Percentiles rank a stretch among this genome's conserved stretches.
Evolutionary conservation across 23 red algal genomes (phyloP).

Genomic region (Chondrus crispus): DNA sequence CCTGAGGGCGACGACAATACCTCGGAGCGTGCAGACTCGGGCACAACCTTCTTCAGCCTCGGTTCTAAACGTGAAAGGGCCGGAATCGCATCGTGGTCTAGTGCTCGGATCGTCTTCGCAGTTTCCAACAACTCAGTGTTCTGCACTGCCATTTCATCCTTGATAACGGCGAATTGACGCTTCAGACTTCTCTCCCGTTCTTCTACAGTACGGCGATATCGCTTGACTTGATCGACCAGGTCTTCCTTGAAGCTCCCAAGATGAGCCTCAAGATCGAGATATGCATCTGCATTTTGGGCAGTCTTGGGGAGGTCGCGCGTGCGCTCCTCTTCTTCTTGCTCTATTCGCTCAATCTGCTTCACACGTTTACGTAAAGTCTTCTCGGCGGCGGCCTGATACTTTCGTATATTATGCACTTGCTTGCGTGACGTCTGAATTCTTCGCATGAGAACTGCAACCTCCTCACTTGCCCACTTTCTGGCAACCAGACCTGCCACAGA

Average conservation of each 20-base stretch:
- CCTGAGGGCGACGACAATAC: not conserved
- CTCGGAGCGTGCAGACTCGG: not conserved
- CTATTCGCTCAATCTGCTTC: not conserved
- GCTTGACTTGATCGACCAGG: conserved; percentile 4
- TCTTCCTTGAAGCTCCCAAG: conserved; percentile 4
- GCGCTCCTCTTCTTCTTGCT: not conserved
- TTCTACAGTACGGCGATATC: conserved; percentile 23
- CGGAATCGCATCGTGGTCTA: not conserved
- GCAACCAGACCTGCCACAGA: conserved; percentile 34
- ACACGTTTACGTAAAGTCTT: not conserved
- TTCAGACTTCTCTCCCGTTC: conserved; percentile 23
- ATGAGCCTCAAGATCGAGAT: not conserved
- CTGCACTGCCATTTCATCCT: conserved; percentile 4
- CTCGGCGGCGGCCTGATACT: not conserved
- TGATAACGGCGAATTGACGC: conserved; percentile 16
- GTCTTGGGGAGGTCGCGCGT: not conserved
- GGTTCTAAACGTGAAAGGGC: not conserved
- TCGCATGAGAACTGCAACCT: not conserved
- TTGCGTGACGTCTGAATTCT: not conserved
- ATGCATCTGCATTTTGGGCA: too few species aligned
- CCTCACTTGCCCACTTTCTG: conserved; percentile 27
- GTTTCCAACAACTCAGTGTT: conserved; percentile 3
- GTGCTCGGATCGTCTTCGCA: not conserved
- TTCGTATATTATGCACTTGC: not conserved
- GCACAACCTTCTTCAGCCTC: not conserved